Base-by-base conservation (phyloP, 2,329 filamentous ascomycete species). In the Ophiocordyceps australis region DNA sequence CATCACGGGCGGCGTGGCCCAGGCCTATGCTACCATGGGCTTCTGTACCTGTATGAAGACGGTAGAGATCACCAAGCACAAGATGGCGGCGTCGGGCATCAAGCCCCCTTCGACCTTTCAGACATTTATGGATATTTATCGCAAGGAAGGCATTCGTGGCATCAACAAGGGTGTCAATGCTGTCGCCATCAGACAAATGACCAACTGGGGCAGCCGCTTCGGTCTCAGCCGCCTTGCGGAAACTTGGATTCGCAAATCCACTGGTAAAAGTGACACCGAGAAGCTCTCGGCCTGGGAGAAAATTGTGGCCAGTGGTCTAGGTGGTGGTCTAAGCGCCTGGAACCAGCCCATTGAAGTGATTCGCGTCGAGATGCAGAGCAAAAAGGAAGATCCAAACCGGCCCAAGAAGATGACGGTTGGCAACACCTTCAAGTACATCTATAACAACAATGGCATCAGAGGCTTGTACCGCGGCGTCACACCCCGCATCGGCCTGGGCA, bases 1-100 rank as follows among this genome's bases (percentile, higher is more conserved):
- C 55, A 82, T 98, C 64, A 67, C 74, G 14, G 89, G 89, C 50
- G 89, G 89, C 66, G 74, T 98, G 31, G 89, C 86, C 24, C 89
- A 98, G 62, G 89, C 89, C 32, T 98, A 98, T 54, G 89, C 89
- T 38, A 98, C 89, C 52, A 98, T 98, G 86, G 89, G 89, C 40
- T 98, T 98, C 74, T 98, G 89, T 61, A 98, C 89, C 34, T 98
- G 89, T 71, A 98, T 98, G 89, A 98, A 98, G 74, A 98, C 89
- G 36, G 89, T 95, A 39, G 89, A 98, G 58, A 98, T 98, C 58
- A 98, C 89, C 48, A 91, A 94, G 62, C 78, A 89, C 66, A 95
- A 95, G 70, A 64, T 89, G 47, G 83, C 81, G 10, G 75, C 81
- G 18, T 39, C 72, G 22, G 89, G 89, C 41, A 71, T 75, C 38